Evolutionary conservation across 164 flowering plant species (phyloP).

Genomic region (Chloranthus sessilifolius): DNA sequence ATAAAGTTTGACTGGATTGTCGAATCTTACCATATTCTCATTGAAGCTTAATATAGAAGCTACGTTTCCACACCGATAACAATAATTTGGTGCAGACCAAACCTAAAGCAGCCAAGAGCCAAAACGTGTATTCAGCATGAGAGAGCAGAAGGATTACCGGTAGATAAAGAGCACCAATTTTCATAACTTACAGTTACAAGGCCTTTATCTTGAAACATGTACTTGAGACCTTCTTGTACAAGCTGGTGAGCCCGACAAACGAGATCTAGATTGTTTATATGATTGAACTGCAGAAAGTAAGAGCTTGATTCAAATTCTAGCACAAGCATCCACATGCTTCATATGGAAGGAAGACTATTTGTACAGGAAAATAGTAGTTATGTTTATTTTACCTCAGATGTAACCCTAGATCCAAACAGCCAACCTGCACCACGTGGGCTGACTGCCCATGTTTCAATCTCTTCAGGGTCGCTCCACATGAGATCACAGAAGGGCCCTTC

Average conservation of each 20-base stretch:
- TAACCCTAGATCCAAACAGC: conserved; percentile 99
- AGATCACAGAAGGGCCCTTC: conserved; percentile 99
- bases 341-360: background rate
- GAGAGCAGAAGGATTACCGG: background rate
- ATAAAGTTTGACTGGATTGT: no score
- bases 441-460: conserved; percentile 99
- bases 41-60: conserved; percentile 98
- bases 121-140: background rate
- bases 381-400: conserved; percentile 69
- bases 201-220: conserved; percentile 99
- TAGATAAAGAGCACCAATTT: background rate
- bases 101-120: conserved; percentile 49
- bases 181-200: conserved; percentile 81
- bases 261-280: conserved; percentile 87
- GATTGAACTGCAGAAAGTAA: conserved; percentile 68
- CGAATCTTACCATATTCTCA: conserved; percentile 75
- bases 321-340: no score
- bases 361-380: background rate
- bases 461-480: conserved; percentile 99
- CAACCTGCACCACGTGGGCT: conserved; percentile 99
- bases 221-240: conserved; percentile 98
- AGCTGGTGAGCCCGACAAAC: conserved; percentile 99
- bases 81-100: conserved; percentile 98
- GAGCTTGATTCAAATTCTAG: background rate
- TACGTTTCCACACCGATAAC: conserved; percentile 98